Conservation (phyloP, 805 yeast genomes). For the Starmera amethionina region DNA sequence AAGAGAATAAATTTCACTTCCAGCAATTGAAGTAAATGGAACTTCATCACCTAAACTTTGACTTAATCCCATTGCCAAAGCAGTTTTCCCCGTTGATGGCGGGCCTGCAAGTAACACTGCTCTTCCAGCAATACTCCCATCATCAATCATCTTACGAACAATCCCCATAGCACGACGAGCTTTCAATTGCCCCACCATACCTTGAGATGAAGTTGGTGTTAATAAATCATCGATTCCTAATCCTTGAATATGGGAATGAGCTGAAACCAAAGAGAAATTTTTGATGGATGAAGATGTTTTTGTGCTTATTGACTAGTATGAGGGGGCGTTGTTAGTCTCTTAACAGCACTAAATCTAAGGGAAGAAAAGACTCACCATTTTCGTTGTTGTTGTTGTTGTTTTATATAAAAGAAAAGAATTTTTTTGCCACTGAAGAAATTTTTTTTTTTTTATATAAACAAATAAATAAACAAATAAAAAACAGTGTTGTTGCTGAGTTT, state of each 20-base stretch:
- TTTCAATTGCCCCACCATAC: slow-evolving; percentile 94
- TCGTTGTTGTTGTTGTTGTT: no score
- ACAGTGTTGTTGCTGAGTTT: no score
- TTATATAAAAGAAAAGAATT: no score
- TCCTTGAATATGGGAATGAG: slow-evolving; percentile 97
- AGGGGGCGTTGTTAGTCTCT: slow-evolving; percentile 13
- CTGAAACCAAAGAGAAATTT: slow-evolving; percentile 78
- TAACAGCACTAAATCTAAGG: no score
- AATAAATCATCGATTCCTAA: slow-evolving; percentile 91
- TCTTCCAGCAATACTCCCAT: slow-evolving; percentile 92
- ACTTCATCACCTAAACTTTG: slow-evolving; percentile 62
- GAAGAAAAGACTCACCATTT: slow-evolving; percentile 16
- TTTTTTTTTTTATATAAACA: no score
- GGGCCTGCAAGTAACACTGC: slow-evolving; percentile 96
- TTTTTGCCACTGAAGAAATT: no score
- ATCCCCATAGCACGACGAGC: slow-evolving; percentile 97
- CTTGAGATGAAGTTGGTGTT: slow-evolving; percentile 78
- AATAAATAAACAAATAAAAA: no score
- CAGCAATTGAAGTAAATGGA: slow-evolving; percentile 93
- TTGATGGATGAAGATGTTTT: slow-evolving; percentile 28
- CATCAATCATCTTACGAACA: slow-evolving; percentile 84
- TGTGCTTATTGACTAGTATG: slow-evolving; percentile 33
- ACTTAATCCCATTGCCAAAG: slow-evolving; percentile 89
- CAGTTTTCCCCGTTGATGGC: slow-evolving; percentile 98
- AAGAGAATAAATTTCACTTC: slow-evolving; percentile 85